Conservation (phyloP, 352 stramenopile genomes). For the Globisporangium ultimum region DNA sequence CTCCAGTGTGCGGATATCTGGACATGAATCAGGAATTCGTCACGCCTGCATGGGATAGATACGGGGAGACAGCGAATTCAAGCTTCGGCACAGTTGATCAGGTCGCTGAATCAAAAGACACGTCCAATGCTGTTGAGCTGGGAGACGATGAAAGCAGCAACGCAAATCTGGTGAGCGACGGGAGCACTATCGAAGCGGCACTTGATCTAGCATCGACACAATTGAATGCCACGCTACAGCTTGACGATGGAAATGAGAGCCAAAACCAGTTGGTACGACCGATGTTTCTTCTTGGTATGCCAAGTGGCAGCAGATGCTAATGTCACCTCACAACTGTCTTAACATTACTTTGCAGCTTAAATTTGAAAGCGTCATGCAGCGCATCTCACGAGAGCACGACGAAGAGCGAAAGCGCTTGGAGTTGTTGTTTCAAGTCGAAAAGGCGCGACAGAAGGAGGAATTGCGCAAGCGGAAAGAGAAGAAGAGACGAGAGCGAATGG, state of each 20-base stretch:
- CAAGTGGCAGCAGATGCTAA: too few relatives aligned
- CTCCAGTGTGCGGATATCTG: constrained; percentile 50
- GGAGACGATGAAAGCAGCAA: neutral
- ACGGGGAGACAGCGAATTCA: neutral
- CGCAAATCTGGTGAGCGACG: neutral
- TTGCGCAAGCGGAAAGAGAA: constrained; percentile 65
- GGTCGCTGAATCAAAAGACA: neutral
- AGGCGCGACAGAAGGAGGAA: constrained; percentile 65
- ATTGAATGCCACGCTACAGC: constrained; percentile 22
- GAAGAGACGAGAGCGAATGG: constrained; percentile 42
- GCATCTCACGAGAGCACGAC: constrained; percentile 66
- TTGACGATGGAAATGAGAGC: neutral
- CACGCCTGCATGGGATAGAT: constrained; percentile 14
- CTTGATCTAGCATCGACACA: constrained; percentile 25
- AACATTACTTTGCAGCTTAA: constrained; percentile 28
- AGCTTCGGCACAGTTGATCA: neutral
- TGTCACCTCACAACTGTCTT: neutral
- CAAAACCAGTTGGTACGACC: constrained; percentile 11
- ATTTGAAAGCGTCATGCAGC: constrained; percentile 54
- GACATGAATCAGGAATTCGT: constrained; percentile 63
- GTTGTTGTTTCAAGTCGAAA: constrained; percentile 62
- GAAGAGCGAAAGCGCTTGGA: constrained; percentile 59
- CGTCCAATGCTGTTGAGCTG: too few relatives aligned
- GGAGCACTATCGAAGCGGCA: neutral
- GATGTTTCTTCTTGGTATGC: too few relatives aligned